Conservation (phyloP, 106 monocot genomes). For the Dactylorhiza incarnata region DNA sequence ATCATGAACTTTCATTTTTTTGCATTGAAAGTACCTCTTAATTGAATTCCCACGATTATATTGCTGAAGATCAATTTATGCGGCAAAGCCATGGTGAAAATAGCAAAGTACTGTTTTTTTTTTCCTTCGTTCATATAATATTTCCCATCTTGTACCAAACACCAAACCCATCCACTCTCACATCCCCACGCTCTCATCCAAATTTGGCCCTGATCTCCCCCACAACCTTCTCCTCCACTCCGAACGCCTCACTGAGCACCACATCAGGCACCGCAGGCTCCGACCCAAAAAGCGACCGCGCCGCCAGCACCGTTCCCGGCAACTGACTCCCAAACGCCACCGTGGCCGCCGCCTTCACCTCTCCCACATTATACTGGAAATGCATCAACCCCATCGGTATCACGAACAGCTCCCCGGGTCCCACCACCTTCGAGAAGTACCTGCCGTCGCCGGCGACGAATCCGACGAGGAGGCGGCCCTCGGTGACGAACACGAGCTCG, state of each 20-base stretch:
- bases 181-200: background rate
- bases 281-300: conserved; percentile 24
- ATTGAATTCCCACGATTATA: no score
- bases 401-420: conserved; percentile 29
- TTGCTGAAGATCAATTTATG: no score
- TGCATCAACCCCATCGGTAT: conserved; percentile 24
- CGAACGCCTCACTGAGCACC: conserved; percentile 28
- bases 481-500: conserved; percentile 17
- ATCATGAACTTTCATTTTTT: no score
- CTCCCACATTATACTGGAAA: conserved; percentile 19
- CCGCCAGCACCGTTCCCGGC: conserved; percentile 14
- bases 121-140: no score
- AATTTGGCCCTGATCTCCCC: conserved; percentile 20
- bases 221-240: conserved; percentile 13
- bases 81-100: no score
- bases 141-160: no score
- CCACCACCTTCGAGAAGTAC: conserved; percentile 15
- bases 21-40: no score
- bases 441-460: conserved; percentile 12
- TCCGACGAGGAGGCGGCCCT: conserved; percentile 11
- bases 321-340: conserved; percentile 31
- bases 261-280: conserved; percentile 24
- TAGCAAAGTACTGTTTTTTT: no score
- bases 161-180: no score
- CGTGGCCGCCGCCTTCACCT: conserved; percentile 7